Conservation (phyloP, 2,329 filamentous ascomycete species). For the Nemania abortiva region DNA sequence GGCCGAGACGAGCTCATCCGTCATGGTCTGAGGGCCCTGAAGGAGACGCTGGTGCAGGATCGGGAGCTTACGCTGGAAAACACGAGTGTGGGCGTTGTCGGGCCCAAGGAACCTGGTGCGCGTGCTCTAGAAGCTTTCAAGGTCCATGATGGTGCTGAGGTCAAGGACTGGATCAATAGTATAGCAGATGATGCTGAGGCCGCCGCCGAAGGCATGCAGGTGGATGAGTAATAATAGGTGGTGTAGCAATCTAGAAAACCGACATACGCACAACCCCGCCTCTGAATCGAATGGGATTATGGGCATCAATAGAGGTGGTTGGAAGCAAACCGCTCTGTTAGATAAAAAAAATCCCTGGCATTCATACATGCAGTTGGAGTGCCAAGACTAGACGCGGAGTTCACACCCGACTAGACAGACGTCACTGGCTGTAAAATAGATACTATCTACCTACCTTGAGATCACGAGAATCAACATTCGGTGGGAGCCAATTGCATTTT, state of each 20-base stretch:
- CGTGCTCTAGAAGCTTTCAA: slow-evolving; percentile 82
- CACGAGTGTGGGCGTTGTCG: slow-evolving; percentile 89
- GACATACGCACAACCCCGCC: slow-evolving; percentile 39
- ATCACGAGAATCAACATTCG: slow-evolving; percentile 31
- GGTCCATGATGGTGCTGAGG: slow-evolving; percentile 89
- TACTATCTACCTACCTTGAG: slow-evolving; percentile 33
- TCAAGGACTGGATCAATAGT: slow-evolving; percentile 87
- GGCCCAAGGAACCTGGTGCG: slow-evolving; percentile 66
- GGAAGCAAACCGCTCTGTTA: slow-evolving; percentile 1
- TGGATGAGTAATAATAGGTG: slow-evolving; percentile 53
- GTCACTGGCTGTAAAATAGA: slow-evolving; percentile 34
- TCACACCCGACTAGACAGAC: slow-evolving; percentile 18
- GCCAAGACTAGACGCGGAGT: not conserved
- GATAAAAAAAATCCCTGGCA: slow-evolving; percentile 14
- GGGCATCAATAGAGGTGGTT: slow-evolving; percentile 34
- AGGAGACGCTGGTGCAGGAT: slow-evolving; percentile 96
- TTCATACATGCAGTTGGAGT: slow-evolving; percentile 6
- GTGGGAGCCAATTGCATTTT: slow-evolving; percentile 14
- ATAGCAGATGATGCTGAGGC: slow-evolving; percentile 68
- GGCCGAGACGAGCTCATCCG: slow-evolving; percentile 87
- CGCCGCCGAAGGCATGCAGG: slow-evolving; percentile 59
- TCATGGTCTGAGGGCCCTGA: slow-evolving; percentile 90
- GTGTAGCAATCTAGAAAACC: slow-evolving; percentile 21
- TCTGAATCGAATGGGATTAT: slow-evolving; percentile 53
- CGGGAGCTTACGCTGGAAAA: slow-evolving; percentile 98